These are phyloP conservation scores for Colletotrichum acutatum DNA, from an alignment of 2,329 filamentous ascomycete species.

Conservation along the genomic window DNA sequence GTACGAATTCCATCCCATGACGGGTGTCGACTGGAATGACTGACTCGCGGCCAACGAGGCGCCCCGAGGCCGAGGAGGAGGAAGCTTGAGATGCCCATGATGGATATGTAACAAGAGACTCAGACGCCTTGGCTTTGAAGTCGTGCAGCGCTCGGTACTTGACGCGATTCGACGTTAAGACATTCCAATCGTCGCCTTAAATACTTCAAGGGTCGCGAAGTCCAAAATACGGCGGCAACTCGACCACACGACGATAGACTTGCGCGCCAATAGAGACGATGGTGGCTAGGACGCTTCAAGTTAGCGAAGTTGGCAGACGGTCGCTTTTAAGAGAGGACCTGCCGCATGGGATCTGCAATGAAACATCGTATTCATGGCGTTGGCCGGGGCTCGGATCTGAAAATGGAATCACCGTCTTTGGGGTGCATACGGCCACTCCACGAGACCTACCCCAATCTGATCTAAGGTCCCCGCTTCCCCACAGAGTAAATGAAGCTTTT, in stretches of 20 bases:
- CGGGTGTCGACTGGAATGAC: neutral
- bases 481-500: neutral
- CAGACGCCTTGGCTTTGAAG: neutral
- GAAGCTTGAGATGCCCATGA: neutral
- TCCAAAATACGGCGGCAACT: neutral
- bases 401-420: neutral
- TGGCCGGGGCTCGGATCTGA: neutral
- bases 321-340: neutral
- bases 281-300: neutral
- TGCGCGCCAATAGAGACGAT: neutral
- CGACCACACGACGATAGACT: neutral
- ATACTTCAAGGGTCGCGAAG: neutral
- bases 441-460: neutral
- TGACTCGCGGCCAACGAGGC: neutral
- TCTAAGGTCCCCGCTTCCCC: neutral
- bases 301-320: neutral
- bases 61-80: neutral
- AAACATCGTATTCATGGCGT: neutral
- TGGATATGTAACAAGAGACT: neutral
- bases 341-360: slow-evolving; percentile 3
- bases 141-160: neutral
- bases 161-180: neutral
- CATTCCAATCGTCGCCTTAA: neutral
- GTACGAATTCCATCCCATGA: neutral
- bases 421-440: neutral